Evolutionary conservation across 768 basidiomycete genomes (phyloP).

Genomic region (Aureoboletus auriporus): DNA sequence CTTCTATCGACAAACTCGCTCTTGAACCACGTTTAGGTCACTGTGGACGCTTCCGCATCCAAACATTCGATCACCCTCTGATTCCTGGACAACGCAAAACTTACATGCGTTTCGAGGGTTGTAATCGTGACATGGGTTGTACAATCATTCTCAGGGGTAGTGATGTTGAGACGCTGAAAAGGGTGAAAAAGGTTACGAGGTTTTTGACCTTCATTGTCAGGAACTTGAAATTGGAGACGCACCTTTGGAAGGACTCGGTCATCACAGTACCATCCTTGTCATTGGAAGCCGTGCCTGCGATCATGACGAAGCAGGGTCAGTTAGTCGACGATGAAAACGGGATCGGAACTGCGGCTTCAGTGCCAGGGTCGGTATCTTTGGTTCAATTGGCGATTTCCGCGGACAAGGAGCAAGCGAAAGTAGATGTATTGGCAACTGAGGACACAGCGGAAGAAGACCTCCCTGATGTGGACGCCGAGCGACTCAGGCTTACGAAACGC

Average conservation of each 20-base stretch:
- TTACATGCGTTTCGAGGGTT: conserved; percentile 97
- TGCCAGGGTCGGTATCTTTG: conserved; percentile 23
- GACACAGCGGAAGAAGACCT: conserved; percentile 43
- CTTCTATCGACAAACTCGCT: conserved; percentile 91
- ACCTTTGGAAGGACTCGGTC: conserved; percentile 88
- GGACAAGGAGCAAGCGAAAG: conserved; percentile 15
- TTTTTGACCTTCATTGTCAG: conserved; percentile 92
- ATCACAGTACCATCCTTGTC: conserved; percentile 69
- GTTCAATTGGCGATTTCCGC: conserved; percentile 18
- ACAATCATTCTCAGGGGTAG: conserved; percentile 91
- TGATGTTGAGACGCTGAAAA: conserved; percentile 71
- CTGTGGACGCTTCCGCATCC: conserved; percentile 79
- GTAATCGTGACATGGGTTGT: conserved; percentile 88
- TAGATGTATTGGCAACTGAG: conserved; percentile 15
- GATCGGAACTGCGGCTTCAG: conserved; percentile 8
- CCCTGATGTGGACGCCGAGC: conserved; percentile 70
- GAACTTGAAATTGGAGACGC: conserved; percentile 90
- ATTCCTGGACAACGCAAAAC: conserved; percentile 96
- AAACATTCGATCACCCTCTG: conserved; percentile 90
- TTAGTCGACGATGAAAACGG: conserved; percentile 15
- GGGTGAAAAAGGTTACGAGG: conserved; percentile 88
- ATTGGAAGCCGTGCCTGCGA: conserved; percentile 55
- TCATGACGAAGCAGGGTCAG: conserved; percentile 26
- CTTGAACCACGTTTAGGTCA: conserved; percentile 87
- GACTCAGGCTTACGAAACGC: conserved; percentile 62